These are phyloP conservation scores for Discostella pseudostelligera DNA, from an alignment of 108 stramenopile genomes.

Conservation along the genomic window DNA sequence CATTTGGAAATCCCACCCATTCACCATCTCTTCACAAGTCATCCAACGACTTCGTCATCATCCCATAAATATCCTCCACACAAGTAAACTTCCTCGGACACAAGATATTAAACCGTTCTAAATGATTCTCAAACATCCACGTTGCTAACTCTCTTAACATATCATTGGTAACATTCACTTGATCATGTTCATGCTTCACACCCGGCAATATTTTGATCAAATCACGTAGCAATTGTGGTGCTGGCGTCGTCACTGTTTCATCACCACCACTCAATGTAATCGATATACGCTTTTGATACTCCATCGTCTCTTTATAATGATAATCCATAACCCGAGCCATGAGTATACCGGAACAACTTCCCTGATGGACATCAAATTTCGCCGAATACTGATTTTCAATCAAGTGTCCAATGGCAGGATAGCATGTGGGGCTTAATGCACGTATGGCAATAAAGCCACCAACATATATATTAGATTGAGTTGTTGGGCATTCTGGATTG, in stretches of 20 bases:
- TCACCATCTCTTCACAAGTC: constrained; percentile 27
- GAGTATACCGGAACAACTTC: constrained; percentile 35
- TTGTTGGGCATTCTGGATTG: constrained; percentile 10
- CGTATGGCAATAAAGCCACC: constrained; percentile 32
- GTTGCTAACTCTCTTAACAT: constrained; percentile 29
- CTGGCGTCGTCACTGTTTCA: not conserved
- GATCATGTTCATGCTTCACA: constrained; percentile 26
- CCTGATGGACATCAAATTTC: constrained; percentile 35
- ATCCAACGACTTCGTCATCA: constrained; percentile 28
- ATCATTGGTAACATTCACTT: constrained; percentile 19
- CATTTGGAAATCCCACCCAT: too few relatives aligned
- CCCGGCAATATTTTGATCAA: constrained; percentile 27
- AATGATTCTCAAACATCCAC: constrained; percentile 25
- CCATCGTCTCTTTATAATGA: constrained; percentile 10
- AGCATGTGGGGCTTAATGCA: constrained; percentile 25
- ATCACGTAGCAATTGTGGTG: constrained; percentile 13
- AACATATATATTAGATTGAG: constrained; percentile 20
- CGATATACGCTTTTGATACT: constrained; percentile 27
- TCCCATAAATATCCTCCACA: constrained; percentile 28
- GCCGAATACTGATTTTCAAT: constrained; percentile 46
- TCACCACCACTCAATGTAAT: constrained; percentile 7
- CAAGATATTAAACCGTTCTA: constrained; percentile 22
- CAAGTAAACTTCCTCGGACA: constrained; percentile 30
- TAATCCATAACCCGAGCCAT: constrained; percentile 34
- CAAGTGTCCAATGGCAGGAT: constrained; percentile 36